These are phyloP conservation scores for Mucor piriformis DNA, from an alignment of 371 early-diverging fungal species.

Conservation along the genomic window DNA sequence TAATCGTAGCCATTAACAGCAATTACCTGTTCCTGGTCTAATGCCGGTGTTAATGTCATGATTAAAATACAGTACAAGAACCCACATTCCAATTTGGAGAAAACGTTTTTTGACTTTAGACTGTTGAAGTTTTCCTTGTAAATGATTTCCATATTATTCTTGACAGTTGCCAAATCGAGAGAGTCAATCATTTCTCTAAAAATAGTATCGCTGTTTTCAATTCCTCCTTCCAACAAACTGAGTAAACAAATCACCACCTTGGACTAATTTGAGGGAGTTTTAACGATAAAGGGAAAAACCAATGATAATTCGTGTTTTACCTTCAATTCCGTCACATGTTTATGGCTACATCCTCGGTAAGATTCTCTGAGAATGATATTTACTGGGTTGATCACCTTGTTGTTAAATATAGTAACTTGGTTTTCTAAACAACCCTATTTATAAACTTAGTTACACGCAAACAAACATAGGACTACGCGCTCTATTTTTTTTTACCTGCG, in stretches of 20 bases:
- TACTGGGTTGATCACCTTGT: slow-evolving; percentile 56
- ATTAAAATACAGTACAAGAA: slow-evolving; percentile 48
- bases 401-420: slow-evolving; percentile 53
- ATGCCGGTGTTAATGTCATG: slow-evolving; percentile 41
- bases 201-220: slow-evolving; percentile 49
- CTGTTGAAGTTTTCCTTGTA: slow-evolving; percentile 25
- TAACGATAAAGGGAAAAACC: too few relatives aligned
- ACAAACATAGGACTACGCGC: background rate
- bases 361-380: slow-evolving; percentile 50
- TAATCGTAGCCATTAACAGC: too few relatives aligned
- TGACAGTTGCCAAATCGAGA: slow-evolving; percentile 42
- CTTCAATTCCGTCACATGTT: slow-evolving; percentile 45
- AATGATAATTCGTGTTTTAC: slow-evolving; percentile 12
- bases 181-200: slow-evolving; percentile 53
- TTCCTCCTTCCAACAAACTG: slow-evolving; percentile 60
- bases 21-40: slow-evolving; percentile 36
- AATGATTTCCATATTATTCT: slow-evolving; percentile 38
- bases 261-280: slow-evolving; percentile 21
- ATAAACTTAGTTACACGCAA: background rate
- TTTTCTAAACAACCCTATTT: slow-evolving; percentile 38
- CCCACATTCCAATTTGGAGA: slow-evolving; percentile 41
- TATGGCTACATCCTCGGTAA: slow-evolving; percentile 30
- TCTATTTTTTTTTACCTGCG: slow-evolving; percentile 35
- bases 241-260: slow-evolving; percentile 52
- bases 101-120: slow-evolving; percentile 24